These are phyloP conservation scores for Fragaria nilgerrensis DNA, from an alignment of 306 rosid species.

Conservation along the genomic window DNA sequence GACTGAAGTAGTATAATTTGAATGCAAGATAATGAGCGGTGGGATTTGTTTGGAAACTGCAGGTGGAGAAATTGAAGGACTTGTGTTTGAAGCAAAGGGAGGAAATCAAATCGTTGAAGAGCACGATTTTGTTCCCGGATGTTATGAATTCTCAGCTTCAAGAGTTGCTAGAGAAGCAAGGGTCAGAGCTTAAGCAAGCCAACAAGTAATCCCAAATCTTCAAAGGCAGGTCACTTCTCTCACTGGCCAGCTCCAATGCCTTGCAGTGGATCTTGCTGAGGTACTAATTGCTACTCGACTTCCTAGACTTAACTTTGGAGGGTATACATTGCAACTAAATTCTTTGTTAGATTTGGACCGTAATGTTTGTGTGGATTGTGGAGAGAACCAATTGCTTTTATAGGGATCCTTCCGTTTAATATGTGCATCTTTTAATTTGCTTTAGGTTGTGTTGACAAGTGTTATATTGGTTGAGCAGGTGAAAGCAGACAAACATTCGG, in stretches of 20 bases:
- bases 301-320: background rate
- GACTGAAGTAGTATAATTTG: background rate
- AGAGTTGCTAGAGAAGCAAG: slow-evolving; percentile 71
- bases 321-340: background rate
- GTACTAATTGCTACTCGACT: slow-evolving; percentile 32
- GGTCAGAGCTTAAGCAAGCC: slow-evolving; percentile 82
- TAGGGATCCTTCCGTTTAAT: background rate
- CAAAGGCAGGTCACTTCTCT: slow-evolving; percentile 92
- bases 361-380: background rate
- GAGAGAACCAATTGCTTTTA: background rate
- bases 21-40: background rate
- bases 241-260: slow-evolving; percentile 91
- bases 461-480: slow-evolving; percentile 50
- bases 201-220: slow-evolving; percentile 83
- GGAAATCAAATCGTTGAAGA: slow-evolving; percentile 83
- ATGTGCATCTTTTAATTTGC: background rate
- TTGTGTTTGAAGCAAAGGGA: slow-evolving; percentile 93
- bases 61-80: slow-evolving; percentile 96
- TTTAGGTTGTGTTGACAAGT: slow-evolving; percentile 1
- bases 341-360: background rate
- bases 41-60: slow-evolving; percentile 21
- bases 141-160: slow-evolving; percentile 78
- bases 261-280: slow-evolving; percentile 95
- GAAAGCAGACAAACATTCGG: slow-evolving; percentile 79
- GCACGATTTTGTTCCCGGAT: slow-evolving; percentile 79